These are phyloP conservation scores for Sutorius eximius DNA, from an alignment of 1,284 basidiomycete species.

Conservation along the genomic window DNA sequence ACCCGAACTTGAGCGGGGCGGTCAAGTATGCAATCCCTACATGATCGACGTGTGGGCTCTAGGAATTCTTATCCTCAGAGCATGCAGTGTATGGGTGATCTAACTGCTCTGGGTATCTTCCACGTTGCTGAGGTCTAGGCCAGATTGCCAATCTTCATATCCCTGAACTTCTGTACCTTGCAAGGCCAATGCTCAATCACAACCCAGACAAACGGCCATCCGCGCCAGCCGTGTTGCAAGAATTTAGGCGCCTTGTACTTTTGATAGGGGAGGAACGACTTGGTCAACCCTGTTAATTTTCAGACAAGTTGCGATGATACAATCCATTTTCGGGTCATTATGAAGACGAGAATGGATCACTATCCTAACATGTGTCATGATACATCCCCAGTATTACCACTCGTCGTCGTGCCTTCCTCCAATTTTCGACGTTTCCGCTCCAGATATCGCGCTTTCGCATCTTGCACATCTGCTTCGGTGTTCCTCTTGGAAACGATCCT, in stretches of 20 bases:
- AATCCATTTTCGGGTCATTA: conserved; percentile 1
- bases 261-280: conserved; percentile 35
- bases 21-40: conserved; percentile 55
- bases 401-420: conserved; percentile 43
- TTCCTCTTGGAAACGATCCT: conserved; percentile 66
- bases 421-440: conserved; percentile 77
- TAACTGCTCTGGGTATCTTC: neutral
- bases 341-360: neutral
- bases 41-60: conserved; percentile 73
- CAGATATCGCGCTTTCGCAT: conserved; percentile 74
- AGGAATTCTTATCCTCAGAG: conserved; percentile 59
- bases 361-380: conserved; percentile 9
- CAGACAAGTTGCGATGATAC: neutral
- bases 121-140: conserved; percentile 4
- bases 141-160: conserved; percentile 57
- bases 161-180: conserved; percentile 55
- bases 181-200: conserved; percentile 55
- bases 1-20: conserved; percentile 59
- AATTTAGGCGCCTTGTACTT: conserved; percentile 39
- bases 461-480: conserved; percentile 66
- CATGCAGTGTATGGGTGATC: conserved; percentile 53
- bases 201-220: conserved; percentile 53
- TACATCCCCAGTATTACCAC: conserved; percentile 3
- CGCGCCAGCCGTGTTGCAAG: conserved; percentile 44
- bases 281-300: conserved; percentile 14